These are phyloP conservation scores for Imleria badia DNA, from an alignment of 768 basidiomycete species.

Conservation along the genomic window DNA sequence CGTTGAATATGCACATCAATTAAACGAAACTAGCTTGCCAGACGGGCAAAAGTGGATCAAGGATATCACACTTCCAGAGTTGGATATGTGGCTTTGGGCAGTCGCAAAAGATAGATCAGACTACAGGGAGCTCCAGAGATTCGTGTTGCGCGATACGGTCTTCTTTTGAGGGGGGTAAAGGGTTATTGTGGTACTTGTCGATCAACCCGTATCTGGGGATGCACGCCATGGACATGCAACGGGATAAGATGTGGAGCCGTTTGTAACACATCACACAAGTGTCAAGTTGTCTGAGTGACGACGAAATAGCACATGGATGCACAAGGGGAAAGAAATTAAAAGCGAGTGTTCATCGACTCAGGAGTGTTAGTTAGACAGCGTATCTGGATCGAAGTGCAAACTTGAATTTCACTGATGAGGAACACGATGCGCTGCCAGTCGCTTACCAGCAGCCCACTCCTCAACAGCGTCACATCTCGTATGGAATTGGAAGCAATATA, in stretches of 20 bases:
- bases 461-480: slow-evolving; percentile 4
- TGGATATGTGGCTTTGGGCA: slow-evolving; percentile 83
- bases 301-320: neutral
- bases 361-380: neutral
- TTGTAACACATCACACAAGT: neutral
- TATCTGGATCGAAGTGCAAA: slow-evolving; percentile 10
- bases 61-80: slow-evolving; percentile 53
- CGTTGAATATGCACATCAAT: slow-evolving; percentile 48
- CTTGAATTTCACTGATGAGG: slow-evolving; percentile 19
- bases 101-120: slow-evolving; percentile 77
- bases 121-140: slow-evolving; percentile 64
- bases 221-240: neutral
- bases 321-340: slow-evolving; percentile 9
- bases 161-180: slow-evolving; percentile 53
- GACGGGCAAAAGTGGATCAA: slow-evolving; percentile 49
- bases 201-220: slow-evolving; percentile 1
- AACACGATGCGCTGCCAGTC: slow-evolving; percentile 5
- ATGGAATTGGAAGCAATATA: slow-evolving; percentile 6
- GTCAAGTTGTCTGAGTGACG: neutral
- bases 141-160: slow-evolving; percentile 62
- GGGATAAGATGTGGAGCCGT: slow-evolving; percentile 1
- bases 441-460: slow-evolving; percentile 1
- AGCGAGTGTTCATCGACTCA: neutral
- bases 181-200: neutral
- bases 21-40: slow-evolving; percentile 18